phyloP scores from a whole-genome alignment of 1,284 basidiomycete genomes.

The Schizopora paradoxa region DNA sequence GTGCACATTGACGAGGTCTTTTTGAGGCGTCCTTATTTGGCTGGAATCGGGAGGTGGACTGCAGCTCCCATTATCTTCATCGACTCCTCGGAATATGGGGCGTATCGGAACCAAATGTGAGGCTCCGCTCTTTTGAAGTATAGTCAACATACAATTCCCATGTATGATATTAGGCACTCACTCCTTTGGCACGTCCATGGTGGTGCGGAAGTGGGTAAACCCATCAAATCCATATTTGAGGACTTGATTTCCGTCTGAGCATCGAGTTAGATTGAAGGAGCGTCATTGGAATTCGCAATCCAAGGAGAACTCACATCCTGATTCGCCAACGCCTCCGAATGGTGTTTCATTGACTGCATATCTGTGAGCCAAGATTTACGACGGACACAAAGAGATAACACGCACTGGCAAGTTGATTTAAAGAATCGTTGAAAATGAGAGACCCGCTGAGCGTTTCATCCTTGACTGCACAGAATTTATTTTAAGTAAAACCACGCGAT shows the following conservation, averaged over 20 bases:
- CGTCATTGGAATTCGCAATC: neutral
- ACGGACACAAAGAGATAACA: neutral
- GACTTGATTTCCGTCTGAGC: slow-evolving; percentile 26
- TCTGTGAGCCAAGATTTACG: neutral
- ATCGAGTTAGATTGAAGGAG: neutral
- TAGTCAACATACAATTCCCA: neutral
- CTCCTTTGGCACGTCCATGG: slow-evolving; percentile 24
- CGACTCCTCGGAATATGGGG: slow-evolving; percentile 22
- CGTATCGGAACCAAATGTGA: slow-evolving; percentile 21
- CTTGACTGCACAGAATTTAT: slow-evolving; percentile 19
- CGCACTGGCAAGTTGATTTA: slow-evolving; percentile 25
- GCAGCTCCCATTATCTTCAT: slow-evolving; percentile 12
- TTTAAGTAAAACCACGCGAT: slow-evolving; percentile 22
- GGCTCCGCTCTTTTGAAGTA: slow-evolving; percentile 10
- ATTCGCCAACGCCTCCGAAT: slow-evolving; percentile 29
- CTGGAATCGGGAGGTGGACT: slow-evolving; percentile 11
- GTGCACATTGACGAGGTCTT: no score
- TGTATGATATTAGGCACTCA: slow-evolving; percentile 5
- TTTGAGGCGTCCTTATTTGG: no score
- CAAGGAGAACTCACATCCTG: slow-evolving; percentile 24
- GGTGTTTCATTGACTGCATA: slow-evolving; percentile 21
- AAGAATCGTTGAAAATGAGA: slow-evolving; percentile 27
- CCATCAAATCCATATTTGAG: slow-evolving; percentile 29
- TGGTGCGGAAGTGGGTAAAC: slow-evolving; percentile 28
- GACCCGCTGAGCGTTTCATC: slow-evolving; percentile 26